Percentiles rank a stretch among this genome's conserved stretches.
Conservation (phyloP, 441 rosid species). For the Heliophila coronopifolia region DNA sequence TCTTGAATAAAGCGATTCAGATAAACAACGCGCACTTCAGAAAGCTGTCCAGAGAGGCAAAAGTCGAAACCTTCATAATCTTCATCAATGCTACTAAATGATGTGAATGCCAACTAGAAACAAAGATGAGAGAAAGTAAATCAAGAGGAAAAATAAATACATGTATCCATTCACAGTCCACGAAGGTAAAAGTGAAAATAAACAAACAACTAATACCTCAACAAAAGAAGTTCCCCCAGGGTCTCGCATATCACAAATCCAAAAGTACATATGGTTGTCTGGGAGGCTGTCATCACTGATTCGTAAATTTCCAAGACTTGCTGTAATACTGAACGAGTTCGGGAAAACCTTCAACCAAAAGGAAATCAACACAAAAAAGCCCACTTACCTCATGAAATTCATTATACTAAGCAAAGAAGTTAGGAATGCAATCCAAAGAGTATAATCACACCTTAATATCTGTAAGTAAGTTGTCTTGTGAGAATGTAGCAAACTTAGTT, state of each 20-base stretch:
- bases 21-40: slow-evolving; percentile 96
- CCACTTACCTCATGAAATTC: slow-evolving; percentile 5
- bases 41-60: slow-evolving; percentile 84
- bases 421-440: slow-evolving; percentile 16
- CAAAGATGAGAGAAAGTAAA: slow-evolving; percentile 1
- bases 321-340: slow-evolving; percentile 83
- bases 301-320: slow-evolving; percentile 86
- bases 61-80: slow-evolving; percentile 90
- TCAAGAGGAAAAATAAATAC: neutral
- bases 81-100: slow-evolving; percentile 77
- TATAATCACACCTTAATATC: slow-evolving; percentile 70
- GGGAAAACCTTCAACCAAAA: slow-evolving; percentile 71
- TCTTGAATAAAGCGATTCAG: slow-evolving; percentile 96
- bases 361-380: slow-evolving; percentile 18
- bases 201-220: slow-evolving; percentile 49
- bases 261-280: slow-evolving; percentile 69
- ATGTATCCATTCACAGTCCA: slow-evolving; percentile 2
- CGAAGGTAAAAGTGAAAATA: slow-evolving; percentile 2
- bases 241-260: slow-evolving; percentile 99
- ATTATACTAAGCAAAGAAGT: slow-evolving; percentile 9
- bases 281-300: slow-evolving; percentile 98
- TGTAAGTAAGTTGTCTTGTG: slow-evolving; percentile 81
- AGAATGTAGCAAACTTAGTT: slow-evolving; percentile 78
- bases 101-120: slow-evolving; percentile 67
- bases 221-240: slow-evolving; percentile 97